These are phyloP conservation scores for Paramecium octaurelia DNA, from an alignment of 73 alveolate species.

Conservation along the genomic window DNA sequence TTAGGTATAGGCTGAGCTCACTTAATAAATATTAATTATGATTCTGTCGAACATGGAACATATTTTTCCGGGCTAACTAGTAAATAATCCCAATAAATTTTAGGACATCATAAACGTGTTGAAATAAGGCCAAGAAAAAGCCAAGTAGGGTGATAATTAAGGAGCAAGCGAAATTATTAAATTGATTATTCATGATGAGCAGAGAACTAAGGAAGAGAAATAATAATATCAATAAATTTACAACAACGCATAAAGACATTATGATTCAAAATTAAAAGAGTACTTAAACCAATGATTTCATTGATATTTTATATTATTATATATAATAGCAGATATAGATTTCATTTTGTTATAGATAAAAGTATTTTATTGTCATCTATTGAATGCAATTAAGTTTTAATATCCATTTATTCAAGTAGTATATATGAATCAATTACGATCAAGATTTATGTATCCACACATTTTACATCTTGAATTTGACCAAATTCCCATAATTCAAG, in stretches of 20 bases:
- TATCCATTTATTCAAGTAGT: constrained; percentile 48
- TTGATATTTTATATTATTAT: neutral
- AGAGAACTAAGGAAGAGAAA: constrained; percentile 27
- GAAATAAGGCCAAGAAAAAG: neutral
- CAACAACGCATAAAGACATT: constrained; percentile 16
- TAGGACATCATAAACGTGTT: neutral
- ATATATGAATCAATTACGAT: neutral
- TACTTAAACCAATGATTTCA: neutral
- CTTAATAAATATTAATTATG: neutral
- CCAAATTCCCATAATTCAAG: neutral
- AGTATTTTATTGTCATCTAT: neutral
- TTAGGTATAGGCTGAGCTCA: neutral
- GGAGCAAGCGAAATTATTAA: neutral
- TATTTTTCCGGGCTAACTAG: neutral
- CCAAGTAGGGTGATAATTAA: neutral
- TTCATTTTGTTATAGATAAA: neutral
- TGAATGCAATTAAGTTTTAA: neutral
- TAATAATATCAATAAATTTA: neutral
- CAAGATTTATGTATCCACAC: neutral
- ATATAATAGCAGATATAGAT: neutral
- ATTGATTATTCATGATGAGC: neutral
- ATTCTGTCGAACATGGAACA: neutral
- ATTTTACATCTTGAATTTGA: neutral
- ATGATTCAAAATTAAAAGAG: neutral
- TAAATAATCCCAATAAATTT: neutral